Conservation (phyloP, 805 yeast species). For the Ogataea nonfermentans region DNA sequence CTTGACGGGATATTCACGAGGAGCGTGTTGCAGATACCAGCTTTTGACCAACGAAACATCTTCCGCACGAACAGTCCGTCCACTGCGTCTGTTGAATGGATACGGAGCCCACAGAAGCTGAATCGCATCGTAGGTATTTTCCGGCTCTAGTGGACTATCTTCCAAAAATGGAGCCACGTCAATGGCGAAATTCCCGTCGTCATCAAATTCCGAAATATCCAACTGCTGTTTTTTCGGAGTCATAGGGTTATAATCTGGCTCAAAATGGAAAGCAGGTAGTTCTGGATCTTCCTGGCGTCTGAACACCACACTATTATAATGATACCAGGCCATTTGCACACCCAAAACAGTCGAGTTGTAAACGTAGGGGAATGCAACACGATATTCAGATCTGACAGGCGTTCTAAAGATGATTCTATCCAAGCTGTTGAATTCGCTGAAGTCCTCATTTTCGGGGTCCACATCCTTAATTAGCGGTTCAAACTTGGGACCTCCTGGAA, state of each 20-base stretch:
- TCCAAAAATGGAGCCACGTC: constrained; percentile 52
- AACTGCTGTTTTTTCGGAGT: constrained; percentile 26
- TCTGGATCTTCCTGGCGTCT: constrained; percentile 48
- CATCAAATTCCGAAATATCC: constrained; percentile 29
- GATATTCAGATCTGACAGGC: constrained; percentile 77
- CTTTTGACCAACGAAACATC: constrained; percentile 82
- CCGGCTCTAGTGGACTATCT: constrained; percentile 44
- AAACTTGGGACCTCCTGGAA: constrained; percentile 96
- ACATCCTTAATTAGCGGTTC: constrained; percentile 76
- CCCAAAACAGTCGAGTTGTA: constrained; percentile 75
- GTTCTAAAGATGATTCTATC: constrained; percentile 82
- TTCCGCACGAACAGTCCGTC: constrained; percentile 74
- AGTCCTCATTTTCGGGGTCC: constrained; percentile 67
- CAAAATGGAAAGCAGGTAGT: constrained; percentile 55
- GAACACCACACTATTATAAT: constrained; percentile 56
- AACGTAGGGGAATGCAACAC: constrained; percentile 81
- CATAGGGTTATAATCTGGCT: constrained; percentile 57
- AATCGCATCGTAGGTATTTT: constrained; percentile 55
- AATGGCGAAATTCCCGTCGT: constrained; percentile 39
- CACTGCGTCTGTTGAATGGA: constrained; percentile 79
- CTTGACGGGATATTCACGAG: constrained; percentile 61
- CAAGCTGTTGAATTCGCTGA: constrained; percentile 84
- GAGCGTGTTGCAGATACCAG: constrained; percentile 75
- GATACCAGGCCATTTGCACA: constrained; percentile 61
- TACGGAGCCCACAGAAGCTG: constrained; percentile 76